Conservation (phyloP, 371 early-diverging fungal genomes). For the Haplosporangium sp. region DNA sequence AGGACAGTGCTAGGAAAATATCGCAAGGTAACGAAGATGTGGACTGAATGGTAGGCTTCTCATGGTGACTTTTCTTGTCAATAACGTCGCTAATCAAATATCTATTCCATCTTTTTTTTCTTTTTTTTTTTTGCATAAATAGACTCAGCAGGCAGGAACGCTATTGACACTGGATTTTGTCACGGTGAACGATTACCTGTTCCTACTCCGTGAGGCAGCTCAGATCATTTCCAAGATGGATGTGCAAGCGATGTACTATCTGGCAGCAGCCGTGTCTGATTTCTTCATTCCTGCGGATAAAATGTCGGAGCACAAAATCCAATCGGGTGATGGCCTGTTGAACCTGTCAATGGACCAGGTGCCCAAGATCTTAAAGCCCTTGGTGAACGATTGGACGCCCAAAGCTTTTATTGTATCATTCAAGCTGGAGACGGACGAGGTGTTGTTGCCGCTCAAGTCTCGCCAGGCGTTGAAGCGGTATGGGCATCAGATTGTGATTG, state of each 20-base stretch:
- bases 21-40: constrained; percentile 59
- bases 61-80: not conserved
- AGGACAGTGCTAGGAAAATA: constrained; percentile 69
- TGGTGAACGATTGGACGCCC: constrained; percentile 93
- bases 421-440: constrained; percentile 96
- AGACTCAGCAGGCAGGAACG: constrained; percentile 70
- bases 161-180: constrained; percentile 88
- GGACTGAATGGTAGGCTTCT: not conserved
- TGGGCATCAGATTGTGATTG: constrained; percentile 97
- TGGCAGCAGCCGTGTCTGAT: constrained; percentile 98
- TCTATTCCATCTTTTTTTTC: not conserved
- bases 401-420: constrained; percentile 93
- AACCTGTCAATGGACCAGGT: constrained; percentile 93
- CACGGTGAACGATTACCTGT: constrained; percentile 94
- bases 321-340: constrained; percentile 87
- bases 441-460: constrained; percentile 85
- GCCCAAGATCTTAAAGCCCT: constrained; percentile 93
- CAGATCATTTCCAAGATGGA: constrained; percentile 73
- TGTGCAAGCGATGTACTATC: constrained; percentile 88
- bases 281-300: constrained; percentile 93
- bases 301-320: constrained; percentile 92
- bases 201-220: constrained; percentile 83
- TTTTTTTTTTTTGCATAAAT: not conserved
- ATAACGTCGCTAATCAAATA: not conserved
- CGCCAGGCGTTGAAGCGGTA: constrained; percentile 84